A percentile compares a stretch with the other conserved stretches of the same genome.
phyloP scores from a whole-genome alignment of 1,139 yeast species.

The Kurtzmaniella quercitrusa region DNA sequence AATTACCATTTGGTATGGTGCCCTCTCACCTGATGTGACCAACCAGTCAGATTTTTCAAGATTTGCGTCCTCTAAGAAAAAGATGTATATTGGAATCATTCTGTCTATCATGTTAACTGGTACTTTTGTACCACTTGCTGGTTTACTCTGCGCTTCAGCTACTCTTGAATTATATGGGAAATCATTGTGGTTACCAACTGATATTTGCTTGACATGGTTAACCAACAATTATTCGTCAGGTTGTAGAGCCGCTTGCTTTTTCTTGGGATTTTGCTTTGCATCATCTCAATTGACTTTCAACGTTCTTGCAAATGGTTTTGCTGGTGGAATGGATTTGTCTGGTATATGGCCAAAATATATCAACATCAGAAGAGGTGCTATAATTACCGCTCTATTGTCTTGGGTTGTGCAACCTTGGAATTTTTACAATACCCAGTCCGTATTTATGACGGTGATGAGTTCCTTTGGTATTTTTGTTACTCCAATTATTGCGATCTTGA shows the following conservation, averaged over 20 bases:
- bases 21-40: conserved; percentile 32
- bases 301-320: conserved; percentile 19
- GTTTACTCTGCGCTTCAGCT: conserved; percentile 26
- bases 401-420: conserved; percentile 20
- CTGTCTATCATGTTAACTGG: conserved; percentile 15
- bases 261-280: conserved; percentile 18
- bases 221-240: conserved; percentile 17
- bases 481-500: conserved; percentile 15
- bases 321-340: conserved; percentile 28
- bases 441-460: conserved; percentile 10
- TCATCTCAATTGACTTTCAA: conserved; percentile 20
- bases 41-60: conserved; percentile 43
- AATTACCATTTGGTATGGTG: conserved; percentile 19
- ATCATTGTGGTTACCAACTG: conserved; percentile 33
- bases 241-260: conserved; percentile 30
- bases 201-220: conserved; percentile 23
- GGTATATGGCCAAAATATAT: conserved; percentile 26
- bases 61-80: conserved; percentile 21
- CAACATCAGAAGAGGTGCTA: conserved; percentile 24
- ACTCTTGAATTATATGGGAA: conserved; percentile 20
- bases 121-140: conserved; percentile 19
- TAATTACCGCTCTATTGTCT: conserved; percentile 15
- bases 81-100: conserved; percentile 14
- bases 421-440: conserved; percentile 15
- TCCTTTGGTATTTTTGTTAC: conserved; percentile 13